Conservation (phyloP, 1,139 yeast species). For the Geotrichum bryndzae region DNA sequence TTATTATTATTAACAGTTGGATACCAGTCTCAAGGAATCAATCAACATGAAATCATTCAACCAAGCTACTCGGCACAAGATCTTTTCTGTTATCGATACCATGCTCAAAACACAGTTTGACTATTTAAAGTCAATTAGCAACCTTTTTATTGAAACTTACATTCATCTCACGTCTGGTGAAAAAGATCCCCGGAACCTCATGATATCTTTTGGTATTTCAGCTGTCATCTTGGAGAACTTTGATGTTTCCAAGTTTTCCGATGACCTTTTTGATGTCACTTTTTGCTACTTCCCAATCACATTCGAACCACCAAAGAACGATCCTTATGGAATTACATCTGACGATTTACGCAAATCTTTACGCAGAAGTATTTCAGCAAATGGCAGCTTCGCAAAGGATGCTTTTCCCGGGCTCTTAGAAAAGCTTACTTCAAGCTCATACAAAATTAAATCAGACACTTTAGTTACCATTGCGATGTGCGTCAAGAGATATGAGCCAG, state of each 20-base stretch:
- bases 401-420: constrained; percentile 74
- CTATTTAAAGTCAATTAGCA: constrained; percentile 29
- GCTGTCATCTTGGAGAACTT: constrained; percentile 44
- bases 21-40: constrained; percentile 35
- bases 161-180: constrained; percentile 75
- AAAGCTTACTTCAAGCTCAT: constrained; percentile 78
- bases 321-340: constrained; percentile 79
- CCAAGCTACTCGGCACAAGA: constrained; percentile 44
- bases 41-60: constrained; percentile 50
- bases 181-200: constrained; percentile 84
- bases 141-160: constrained; percentile 50
- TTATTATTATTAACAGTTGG: constrained; percentile 26
- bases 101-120: constrained; percentile 31
- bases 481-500: constrained; percentile 46
- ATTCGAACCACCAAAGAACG: constrained; percentile 86
- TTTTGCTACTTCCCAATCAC: constrained; percentile 97
- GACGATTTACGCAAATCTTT: constrained; percentile 60
- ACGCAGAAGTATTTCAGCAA: constrained; percentile 52
- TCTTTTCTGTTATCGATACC: constrained; percentile 48
- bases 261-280: constrained; percentile 76
- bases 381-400: constrained; percentile 61
- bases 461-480: constrained; percentile 57
- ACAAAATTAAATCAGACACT: constrained; percentile 70
- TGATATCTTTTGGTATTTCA: constrained; percentile 62
- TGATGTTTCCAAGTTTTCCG: constrained; percentile 39